These are phyloP conservation scores for Pyracantha coccinea DNA, from an alignment of 331 rosid species.

Conservation along the genomic window DNA sequence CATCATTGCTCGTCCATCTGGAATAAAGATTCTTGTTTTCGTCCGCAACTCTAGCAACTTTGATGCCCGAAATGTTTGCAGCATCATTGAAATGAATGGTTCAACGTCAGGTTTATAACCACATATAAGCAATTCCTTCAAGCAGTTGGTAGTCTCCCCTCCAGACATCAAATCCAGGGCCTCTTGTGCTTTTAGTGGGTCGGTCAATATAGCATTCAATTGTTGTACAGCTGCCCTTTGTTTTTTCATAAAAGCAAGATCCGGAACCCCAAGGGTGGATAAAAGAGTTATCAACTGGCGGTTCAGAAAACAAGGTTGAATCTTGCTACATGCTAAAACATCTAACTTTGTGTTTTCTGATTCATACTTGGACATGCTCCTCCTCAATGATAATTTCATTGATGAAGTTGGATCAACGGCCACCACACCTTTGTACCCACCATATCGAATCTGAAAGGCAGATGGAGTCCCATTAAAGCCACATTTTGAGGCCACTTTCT, in stretches of 20 bases:
- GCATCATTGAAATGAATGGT: conserved; percentile 82
- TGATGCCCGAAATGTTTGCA: conserved; percentile 55
- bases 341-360: conserved; percentile 56
- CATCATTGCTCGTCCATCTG: conserved; percentile 50
- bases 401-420: conserved; percentile 67
- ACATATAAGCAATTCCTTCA: conserved; percentile 60
- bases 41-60: conserved; percentile 40
- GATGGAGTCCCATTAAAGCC: conserved; percentile 43
- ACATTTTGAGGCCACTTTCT: conserved; percentile 51
- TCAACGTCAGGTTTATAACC: conserved; percentile 65
- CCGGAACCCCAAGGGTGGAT: conserved; percentile 66
- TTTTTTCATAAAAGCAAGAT: conserved; percentile 46
- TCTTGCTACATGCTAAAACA: conserved; percentile 64
- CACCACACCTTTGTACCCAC: conserved; percentile 87
- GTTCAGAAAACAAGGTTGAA: conserved; percentile 64
- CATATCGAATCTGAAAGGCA: conserved; percentile 86
- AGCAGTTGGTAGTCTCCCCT: conserved; percentile 54
- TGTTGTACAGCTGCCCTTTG: conserved; percentile 50
- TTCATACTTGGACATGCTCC: conserved; percentile 67
- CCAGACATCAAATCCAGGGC: conserved; percentile 58
- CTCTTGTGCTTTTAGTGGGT: conserved; percentile 56
- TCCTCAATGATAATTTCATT: conserved; percentile 53
- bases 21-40: conserved; percentile 58
- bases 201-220: conserved; percentile 43
- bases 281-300: conserved; percentile 65